Percentiles rank a stretch among this genome's conserved stretches.
Conservation (phyloP, 139 green algal species). For the Micractinium sp. region DNA sequence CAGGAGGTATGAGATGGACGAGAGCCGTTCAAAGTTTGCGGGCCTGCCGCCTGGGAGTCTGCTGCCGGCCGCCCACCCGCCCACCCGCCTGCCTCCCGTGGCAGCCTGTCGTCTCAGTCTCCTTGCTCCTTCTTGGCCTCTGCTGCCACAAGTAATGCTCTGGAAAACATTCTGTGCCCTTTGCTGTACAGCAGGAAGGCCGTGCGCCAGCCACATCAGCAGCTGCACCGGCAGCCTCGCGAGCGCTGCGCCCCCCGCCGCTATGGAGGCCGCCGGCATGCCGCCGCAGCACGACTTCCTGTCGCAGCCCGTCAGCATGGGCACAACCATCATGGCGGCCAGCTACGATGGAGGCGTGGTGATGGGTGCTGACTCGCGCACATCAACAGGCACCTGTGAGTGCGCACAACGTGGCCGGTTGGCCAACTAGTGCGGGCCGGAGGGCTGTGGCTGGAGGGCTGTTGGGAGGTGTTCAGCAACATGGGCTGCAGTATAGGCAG, state of each 20-base stretch:
- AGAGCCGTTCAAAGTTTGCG: too few species aligned
- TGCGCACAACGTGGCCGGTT: too few species aligned
- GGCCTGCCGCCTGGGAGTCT: too few species aligned
- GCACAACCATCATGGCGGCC: constrained; percentile 95
- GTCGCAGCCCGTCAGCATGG: constrained; percentile 19
- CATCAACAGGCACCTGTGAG: constrained; percentile 83
- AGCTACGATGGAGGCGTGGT: constrained; percentile 91
- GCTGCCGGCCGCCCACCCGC: too few species aligned
- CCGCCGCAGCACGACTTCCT: neutral
- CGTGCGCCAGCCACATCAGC: neutral
- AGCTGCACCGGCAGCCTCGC: neutral
- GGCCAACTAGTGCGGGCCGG: too few species aligned
- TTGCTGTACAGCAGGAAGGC: neutral
- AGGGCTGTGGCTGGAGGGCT: too few species aligned
- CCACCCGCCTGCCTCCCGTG: too few species aligned
- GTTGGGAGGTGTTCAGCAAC: too few species aligned
- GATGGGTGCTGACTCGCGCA: constrained; percentile 89
- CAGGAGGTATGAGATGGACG: too few species aligned
- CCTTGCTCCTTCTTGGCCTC: neutral
- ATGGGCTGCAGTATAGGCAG: too few species aligned
- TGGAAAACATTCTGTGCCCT: neutral
- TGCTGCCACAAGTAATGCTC: neutral
- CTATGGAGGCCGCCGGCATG: neutral
- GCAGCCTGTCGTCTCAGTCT: too few species aligned
- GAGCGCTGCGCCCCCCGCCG: neutral